phyloP scores from a whole-genome alignment of 331 rosid species.

The Malus hybrid region DNA sequence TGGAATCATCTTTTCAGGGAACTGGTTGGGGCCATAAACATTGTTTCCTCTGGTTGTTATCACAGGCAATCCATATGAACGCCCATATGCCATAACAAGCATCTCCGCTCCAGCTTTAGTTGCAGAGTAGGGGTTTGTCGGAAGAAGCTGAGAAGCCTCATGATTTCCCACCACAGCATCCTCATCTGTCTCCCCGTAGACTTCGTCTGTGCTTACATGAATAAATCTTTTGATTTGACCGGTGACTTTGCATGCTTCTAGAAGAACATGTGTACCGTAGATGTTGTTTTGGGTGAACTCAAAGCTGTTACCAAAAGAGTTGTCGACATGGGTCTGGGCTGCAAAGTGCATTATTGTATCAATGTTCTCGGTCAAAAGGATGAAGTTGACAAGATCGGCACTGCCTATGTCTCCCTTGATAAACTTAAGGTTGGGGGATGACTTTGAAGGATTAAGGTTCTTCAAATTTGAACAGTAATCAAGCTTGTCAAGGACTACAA shows the following conservation, averaged over 20 bases:
- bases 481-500: conserved; percentile 74
- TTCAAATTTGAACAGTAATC: conserved; percentile 70
- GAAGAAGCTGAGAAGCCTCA: conserved; percentile 76
- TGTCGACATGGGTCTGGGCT: conserved; percentile 78
- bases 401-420: conserved; percentile 66
- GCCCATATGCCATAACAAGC: conserved; percentile 74
- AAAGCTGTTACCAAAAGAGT: conserved; percentile 71
- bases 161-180: conserved; percentile 69
- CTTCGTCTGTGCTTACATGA: conserved; percentile 75
- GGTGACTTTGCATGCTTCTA: conserved; percentile 65
- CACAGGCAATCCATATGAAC: conserved; percentile 61
- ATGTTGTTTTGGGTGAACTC: conserved; percentile 70
- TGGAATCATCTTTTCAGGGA: conserved; percentile 69
- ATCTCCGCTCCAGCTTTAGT: conserved; percentile 76
- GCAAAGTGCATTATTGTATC: conserved; percentile 80
- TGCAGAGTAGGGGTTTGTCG: conserved; percentile 69
- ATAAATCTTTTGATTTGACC: conserved; percentile 58
- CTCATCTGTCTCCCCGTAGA: conserved; percentile 71
- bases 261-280: conserved; percentile 67
- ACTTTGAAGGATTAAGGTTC: conserved; percentile 47
- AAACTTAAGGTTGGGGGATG: conserved; percentile 53
- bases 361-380: conserved; percentile 51
- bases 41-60: conserved; percentile 73
- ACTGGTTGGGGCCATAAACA: conserved; percentile 58
- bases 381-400: conserved; percentile 64